Base-by-base conservation (phyloP, 129 eudicot species). In the Dittrichia graveolens region DNA sequence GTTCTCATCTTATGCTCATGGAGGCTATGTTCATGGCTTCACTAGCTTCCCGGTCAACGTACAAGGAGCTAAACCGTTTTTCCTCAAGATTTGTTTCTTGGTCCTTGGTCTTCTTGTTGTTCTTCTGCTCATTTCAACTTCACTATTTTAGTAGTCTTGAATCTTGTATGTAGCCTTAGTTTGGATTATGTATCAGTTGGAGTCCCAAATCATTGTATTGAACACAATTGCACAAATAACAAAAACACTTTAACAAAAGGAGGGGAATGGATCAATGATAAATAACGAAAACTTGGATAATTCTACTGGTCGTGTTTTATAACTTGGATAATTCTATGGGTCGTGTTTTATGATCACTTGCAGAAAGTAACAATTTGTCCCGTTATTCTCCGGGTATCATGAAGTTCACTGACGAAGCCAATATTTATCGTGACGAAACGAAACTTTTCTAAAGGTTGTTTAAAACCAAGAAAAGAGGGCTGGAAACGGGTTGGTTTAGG, bases 51-150 rank as follows among this genome's bases (percentile, higher is more conserved):
- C 91, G 8, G 10, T 35, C 65, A 80, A 80, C 12, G 77, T 78
- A 62, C 84, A 75, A 13, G 84, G 87, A 62, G 74, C 75, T 10
- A 74, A 79, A 8, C 39, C 85, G 65, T 11, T 68, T 45, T 60
- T 73, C 24, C 10, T 68, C 80, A 83, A 67, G 85, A 67, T 83
- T 18, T 65, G 78, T 64, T 75, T 88, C 77, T 83, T 81, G 50
- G 46, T 83, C 79, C 69, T 88, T 45, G 80, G 88, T 69, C 49
- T 79, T 62, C 48, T 76, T 55, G 10, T 71, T 71, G 62, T 79
- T 41, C 61, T 87, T 78, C 63, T 68, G 52, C 57, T 79, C 39
- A 69, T 78, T 60, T 78, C 70, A 8, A 67, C 42, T n/a, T 61
- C 49, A 2, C 46, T 61, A 35, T 77, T 70, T 62, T 72, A 53